Evolutionary conservation across 1,284 basidiomycete genomes (phyloP).

Genomic region (Peniophora sp.): DNA sequence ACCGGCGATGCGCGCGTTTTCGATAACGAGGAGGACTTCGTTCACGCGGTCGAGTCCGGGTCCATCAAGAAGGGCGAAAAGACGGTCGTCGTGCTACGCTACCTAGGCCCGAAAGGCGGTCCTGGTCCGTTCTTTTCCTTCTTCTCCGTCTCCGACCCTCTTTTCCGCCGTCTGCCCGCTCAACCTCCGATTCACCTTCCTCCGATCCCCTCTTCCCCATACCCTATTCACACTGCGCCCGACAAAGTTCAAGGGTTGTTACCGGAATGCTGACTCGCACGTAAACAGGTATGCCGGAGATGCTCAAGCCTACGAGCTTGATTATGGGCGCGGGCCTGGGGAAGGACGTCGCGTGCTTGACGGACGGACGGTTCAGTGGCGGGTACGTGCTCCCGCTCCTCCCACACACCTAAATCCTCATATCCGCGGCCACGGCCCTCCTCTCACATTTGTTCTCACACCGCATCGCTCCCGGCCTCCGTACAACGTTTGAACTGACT

Average conservation of each 20-base stretch:
- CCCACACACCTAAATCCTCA: slow-evolving; percentile 8
- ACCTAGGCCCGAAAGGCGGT: slow-evolving; percentile 85
- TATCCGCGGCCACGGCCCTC: slow-evolving; percentile 7
- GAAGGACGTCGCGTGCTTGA: slow-evolving; percentile 83
- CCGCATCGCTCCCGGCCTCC: slow-evolving; percentile 1
- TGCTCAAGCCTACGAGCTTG: slow-evolving; percentile 86
- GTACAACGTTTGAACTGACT: slow-evolving; percentile 4
- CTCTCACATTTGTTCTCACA: background rate
- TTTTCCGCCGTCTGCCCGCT: background rate
- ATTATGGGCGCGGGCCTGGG: slow-evolving; percentile 95
- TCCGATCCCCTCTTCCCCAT: background rate
- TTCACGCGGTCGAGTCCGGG: slow-evolving; percentile 73
- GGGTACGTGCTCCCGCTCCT: slow-evolving; percentile 45
- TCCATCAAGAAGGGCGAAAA: slow-evolving; percentile 82
- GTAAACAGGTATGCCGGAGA: slow-evolving; percentile 80
- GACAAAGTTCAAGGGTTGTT: background rate
- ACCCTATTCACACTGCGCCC: background rate
- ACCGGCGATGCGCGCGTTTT: slow-evolving; percentile 80
- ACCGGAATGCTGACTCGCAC: slow-evolving; percentile 3
- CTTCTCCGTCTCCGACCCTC: background rate
- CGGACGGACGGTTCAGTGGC: slow-evolving; percentile 92
- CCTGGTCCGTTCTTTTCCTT: slow-evolving; percentile 50
- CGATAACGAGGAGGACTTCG: slow-evolving; percentile 77
- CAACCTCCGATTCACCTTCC: background rate
- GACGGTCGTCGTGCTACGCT: slow-evolving; percentile 84